Evolutionary conservation across 257 asterid genomes (phyloP).

Genomic region (Thymus mandschuricus): DNA sequence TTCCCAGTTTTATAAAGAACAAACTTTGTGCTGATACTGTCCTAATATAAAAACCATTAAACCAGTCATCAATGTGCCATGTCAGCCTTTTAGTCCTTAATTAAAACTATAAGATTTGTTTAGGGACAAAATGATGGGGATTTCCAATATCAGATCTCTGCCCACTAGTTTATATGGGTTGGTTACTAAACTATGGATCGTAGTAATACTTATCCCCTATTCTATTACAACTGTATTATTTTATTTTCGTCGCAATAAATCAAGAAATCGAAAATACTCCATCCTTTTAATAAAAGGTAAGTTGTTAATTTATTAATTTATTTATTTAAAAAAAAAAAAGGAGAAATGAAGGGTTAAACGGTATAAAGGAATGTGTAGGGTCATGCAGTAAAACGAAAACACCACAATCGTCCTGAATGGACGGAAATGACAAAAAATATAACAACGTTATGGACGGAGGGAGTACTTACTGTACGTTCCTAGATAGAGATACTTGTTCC

Average conservation of each 20-base stretch:
- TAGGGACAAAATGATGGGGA: constrained; percentile 32
- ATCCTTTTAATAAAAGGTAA: too few relatives aligned
- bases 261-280: too few relatives aligned
- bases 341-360: too few relatives aligned
- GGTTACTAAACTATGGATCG: constrained; percentile 15
- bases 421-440: too few relatives aligned
- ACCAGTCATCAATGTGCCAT: constrained; percentile 43
- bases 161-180: constrained; percentile 24
- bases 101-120: constrained; percentile 25
- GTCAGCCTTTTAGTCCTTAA: constrained; percentile 36
- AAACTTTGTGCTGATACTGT: constrained; percentile 43
- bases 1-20: constrained; percentile 41
- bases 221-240: too few relatives aligned
- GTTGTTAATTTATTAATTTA: too few relatives aligned
- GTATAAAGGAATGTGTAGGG: too few relatives aligned
- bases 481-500: constrained; percentile 84
- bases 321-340: too few relatives aligned
- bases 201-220: background rate
- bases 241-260: background rate
- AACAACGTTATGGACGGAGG: too few relatives aligned
- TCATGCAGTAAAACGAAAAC: too few relatives aligned
- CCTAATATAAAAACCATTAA: constrained; percentile 23
- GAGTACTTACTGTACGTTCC: constrained; percentile 63
- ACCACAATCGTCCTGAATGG: too few relatives aligned
- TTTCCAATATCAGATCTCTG: constrained; percentile 37